Evolutionary conservation across 805 yeast genomes (phyloP).

Genomic region (Jamesozyma rosinii): DNA sequence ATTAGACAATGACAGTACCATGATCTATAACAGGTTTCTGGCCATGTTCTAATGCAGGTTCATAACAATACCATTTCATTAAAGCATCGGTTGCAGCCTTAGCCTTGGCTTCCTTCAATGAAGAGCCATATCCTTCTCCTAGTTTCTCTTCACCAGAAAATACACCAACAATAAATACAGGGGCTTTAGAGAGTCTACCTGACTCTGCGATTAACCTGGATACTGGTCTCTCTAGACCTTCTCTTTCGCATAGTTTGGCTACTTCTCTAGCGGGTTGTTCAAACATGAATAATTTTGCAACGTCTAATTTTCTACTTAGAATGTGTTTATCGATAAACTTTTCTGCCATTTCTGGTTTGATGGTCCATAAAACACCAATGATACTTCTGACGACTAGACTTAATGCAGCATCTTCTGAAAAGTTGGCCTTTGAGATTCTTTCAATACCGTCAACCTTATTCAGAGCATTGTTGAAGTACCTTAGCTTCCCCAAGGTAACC

Average conservation of each 20-base stretch:
- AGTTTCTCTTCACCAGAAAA: constrained; percentile 74
- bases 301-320: constrained; percentile 71
- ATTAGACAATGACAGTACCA: constrained; percentile 37
- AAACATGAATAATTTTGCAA: constrained; percentile 67
- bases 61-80: constrained; percentile 84
- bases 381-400: constrained; percentile 75
- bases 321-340: constrained; percentile 66
- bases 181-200: constrained; percentile 76
- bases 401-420: constrained; percentile 30
- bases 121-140: constrained; percentile 92
- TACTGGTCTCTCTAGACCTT: constrained; percentile 63
- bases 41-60: constrained; percentile 49
- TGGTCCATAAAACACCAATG: constrained; percentile 62
- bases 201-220: constrained; percentile 85
- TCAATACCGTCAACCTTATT: constrained; percentile 43
- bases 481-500: constrained; percentile 60
- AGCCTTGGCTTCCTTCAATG: constrained; percentile 82
- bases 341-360: constrained; percentile 48
- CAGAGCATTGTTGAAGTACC: constrained; percentile 34
- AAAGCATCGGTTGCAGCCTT: constrained; percentile 87
- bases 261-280: constrained; percentile 81
- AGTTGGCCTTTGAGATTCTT: constrained; percentile 34
- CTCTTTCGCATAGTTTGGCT: constrained; percentile 64
- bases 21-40: constrained; percentile 46
- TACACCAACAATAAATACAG: constrained; percentile 85